Conservation (phyloP, 306 rosid genomes). For the Corylus avellana region DNA sequence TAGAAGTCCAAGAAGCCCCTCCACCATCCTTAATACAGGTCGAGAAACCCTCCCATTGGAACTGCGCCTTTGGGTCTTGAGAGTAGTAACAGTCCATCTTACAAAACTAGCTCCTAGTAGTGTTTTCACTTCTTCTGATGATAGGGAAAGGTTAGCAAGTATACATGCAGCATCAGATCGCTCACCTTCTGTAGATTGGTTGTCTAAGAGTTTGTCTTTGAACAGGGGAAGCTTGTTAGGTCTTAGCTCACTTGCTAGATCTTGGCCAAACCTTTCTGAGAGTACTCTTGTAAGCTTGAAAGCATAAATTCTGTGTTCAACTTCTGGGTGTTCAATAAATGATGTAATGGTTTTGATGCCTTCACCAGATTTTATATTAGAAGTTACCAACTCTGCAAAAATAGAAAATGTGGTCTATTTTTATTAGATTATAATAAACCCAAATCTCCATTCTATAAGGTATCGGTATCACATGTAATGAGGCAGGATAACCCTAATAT, state of each 20-base stretch:
- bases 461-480: not conserved
- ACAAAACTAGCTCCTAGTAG: constrained; percentile 50
- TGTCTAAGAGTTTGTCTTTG: constrained; percentile 46
- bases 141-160: constrained; percentile 50
- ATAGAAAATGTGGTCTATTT: not conserved
- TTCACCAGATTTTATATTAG: constrained; percentile 42
- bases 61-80: constrained; percentile 32
- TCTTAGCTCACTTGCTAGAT: constrained; percentile 49
- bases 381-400: constrained; percentile 47
- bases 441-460: not conserved
- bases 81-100: constrained; percentile 41
- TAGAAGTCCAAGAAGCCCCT: constrained; percentile 64
- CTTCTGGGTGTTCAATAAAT: constrained; percentile 54
- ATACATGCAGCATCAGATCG: constrained; percentile 57
- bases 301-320: constrained; percentile 47
- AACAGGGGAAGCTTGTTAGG: constrained; percentile 41
- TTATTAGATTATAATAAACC: not conserved
- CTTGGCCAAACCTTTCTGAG: constrained; percentile 50
- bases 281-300: constrained; percentile 49
- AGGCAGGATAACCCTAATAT: not conserved
- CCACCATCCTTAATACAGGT: constrained; percentile 46
- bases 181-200: constrained; percentile 45
- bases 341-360: constrained; percentile 43
- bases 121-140: constrained; percentile 40
- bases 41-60: constrained; percentile 39